These are phyloP conservation scores for Leccinum longicurvipes DNA, from an alignment of 768 basidiomycete species.

Conservation along the genomic window DNA sequence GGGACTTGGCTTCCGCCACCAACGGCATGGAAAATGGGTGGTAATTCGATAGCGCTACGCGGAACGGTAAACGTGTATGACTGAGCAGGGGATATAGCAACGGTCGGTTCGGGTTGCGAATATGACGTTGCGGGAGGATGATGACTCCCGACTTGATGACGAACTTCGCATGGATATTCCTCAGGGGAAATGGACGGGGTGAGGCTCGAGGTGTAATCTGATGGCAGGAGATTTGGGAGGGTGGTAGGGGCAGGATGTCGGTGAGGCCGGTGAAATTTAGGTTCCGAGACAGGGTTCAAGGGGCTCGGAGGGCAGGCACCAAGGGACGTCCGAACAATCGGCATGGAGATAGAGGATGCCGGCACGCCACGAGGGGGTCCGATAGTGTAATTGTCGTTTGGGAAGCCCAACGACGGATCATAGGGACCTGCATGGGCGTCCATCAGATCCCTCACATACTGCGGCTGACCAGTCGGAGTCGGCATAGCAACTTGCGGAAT, in stretches of 20 bases:
- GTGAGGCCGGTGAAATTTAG: background rate
- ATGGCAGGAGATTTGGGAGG: background rate
- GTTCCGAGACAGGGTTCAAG: background rate
- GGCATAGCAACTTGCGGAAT: constrained; percentile 6
- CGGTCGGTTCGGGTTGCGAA: background rate
- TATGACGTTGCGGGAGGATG: background rate
- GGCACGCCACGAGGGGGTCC: background rate
- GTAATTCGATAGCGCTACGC: constrained; percentile 6
- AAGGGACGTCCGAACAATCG: constrained; percentile 3
- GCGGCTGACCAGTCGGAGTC: background rate
- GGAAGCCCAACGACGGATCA: background rate
- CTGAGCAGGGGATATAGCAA: background rate
- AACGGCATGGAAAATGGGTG: background rate
- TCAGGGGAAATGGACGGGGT: too few relatives aligned
- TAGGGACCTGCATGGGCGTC: background rate
- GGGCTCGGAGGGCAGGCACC: background rate
- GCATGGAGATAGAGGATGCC: background rate
- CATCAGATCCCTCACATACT: background rate
- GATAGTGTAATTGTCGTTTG: background rate
- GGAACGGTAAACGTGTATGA: constrained; percentile 4
- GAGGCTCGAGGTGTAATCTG: background rate
- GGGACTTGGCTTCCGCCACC: background rate
- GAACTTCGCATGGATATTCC: background rate
- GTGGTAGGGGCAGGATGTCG: background rate
- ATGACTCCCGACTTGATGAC: background rate